phyloP scores from a whole-genome alignment of 352 stramenopile species.

The Phytophthora chlamydospora region DNA sequence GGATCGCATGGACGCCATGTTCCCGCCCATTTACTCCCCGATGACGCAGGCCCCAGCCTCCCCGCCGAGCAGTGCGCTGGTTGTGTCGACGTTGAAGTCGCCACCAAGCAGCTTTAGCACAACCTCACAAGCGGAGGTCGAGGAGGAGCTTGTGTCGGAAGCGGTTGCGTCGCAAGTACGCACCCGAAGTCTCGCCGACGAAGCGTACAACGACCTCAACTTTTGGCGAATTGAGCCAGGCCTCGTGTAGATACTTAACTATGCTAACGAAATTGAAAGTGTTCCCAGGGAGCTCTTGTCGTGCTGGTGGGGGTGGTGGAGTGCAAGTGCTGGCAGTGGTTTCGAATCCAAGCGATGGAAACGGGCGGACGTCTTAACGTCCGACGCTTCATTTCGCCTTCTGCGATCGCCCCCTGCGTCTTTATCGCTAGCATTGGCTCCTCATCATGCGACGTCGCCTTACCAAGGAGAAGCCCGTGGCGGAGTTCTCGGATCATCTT shows the following conservation, averaged over 20 bases:
- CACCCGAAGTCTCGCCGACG: slow-evolving; percentile 66
- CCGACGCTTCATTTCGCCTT: slow-evolving; percentile 19
- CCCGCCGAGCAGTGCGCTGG: slow-evolving; percentile 1
- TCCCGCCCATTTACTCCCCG: slow-evolving; percentile 68
- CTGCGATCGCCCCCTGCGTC: not conserved
- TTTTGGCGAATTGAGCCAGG: slow-evolving; percentile 82
- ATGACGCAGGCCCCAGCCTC: slow-evolving; percentile 19
- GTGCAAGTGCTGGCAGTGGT: slow-evolving; percentile 21
- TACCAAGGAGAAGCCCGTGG: slow-evolving; percentile 22
- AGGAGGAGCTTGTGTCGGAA: slow-evolving; percentile 59
- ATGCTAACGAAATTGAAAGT: slow-evolving; percentile 34
- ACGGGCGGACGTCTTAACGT: slow-evolving; percentile 24
- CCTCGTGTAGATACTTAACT: slow-evolving; percentile 27
- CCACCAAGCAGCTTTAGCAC: slow-evolving; percentile 17
- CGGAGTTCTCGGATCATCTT: slow-evolving; percentile 17
- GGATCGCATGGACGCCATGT: slow-evolving; percentile 73
- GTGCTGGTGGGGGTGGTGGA: not conserved
- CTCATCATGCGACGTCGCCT: slow-evolving; percentile 32
- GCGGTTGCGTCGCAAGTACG: slow-evolving; percentile 54
- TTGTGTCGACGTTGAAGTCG: slow-evolving; percentile 15
- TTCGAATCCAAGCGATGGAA: slow-evolving; percentile 19
- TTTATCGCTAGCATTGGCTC: slow-evolving; percentile 2
- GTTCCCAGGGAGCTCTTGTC: slow-evolving; percentile 15
- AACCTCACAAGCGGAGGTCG: slow-evolving; percentile 10
- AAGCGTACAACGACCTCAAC: slow-evolving; percentile 89